A percentile compares a stretch with the other conserved stretches of the same genome.
These are phyloP conservation scores for Penicillium mononematosum DNA, from an alignment of 495 filamentous ascomycete species.

Conservation along the genomic window DNA sequence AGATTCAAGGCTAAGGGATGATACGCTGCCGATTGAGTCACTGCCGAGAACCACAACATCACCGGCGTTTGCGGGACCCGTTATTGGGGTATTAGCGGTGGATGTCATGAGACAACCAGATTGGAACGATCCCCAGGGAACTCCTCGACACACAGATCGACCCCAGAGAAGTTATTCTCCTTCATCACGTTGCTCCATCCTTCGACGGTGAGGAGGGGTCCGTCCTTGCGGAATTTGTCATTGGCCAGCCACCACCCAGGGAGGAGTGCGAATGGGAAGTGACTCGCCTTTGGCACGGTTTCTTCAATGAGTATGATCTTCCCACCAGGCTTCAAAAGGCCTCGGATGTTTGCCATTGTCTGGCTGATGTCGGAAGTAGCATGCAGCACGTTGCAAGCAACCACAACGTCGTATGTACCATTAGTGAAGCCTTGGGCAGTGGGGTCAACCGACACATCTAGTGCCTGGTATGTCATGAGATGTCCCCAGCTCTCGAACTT, in stretches of 20 bases:
- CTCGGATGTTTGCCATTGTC: constrained; percentile 46
- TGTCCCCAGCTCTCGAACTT: constrained; percentile 25
- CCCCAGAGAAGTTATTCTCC: constrained; percentile 24
- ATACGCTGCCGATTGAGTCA: constrained; percentile 17
- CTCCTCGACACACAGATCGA: constrained; percentile 27
- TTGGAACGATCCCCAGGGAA: constrained; percentile 27
- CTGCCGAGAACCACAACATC: constrained; percentile 25
- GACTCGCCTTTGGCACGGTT: constrained; percentile 21
- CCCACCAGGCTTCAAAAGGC: constrained; percentile 37
- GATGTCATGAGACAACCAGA: constrained; percentile 27
- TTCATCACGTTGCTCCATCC: constrained; percentile 29
- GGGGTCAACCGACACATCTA: constrained; percentile 50
- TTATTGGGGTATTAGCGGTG: constrained; percentile 16
- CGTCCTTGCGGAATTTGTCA: constrained; percentile 22
- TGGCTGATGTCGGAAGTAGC: constrained; percentile 46
- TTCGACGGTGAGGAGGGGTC: constrained; percentile 23
- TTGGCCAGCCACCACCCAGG: constrained; percentile 33
- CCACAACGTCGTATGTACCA: constrained; percentile 47
- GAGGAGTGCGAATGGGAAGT: constrained; percentile 31
- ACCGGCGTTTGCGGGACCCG: constrained; percentile 18
- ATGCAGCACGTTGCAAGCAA: constrained; percentile 55
- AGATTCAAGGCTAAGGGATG: constrained; percentile 14
- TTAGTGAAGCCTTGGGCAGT: constrained; percentile 46
- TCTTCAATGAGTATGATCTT: constrained; percentile 31
- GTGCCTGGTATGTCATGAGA: constrained; percentile 45